Percentiles rank a stretch among this genome's conserved stretches.
Conservation (phyloP, 208 protist species). For the Trypanosoma cruzi region DNA sequence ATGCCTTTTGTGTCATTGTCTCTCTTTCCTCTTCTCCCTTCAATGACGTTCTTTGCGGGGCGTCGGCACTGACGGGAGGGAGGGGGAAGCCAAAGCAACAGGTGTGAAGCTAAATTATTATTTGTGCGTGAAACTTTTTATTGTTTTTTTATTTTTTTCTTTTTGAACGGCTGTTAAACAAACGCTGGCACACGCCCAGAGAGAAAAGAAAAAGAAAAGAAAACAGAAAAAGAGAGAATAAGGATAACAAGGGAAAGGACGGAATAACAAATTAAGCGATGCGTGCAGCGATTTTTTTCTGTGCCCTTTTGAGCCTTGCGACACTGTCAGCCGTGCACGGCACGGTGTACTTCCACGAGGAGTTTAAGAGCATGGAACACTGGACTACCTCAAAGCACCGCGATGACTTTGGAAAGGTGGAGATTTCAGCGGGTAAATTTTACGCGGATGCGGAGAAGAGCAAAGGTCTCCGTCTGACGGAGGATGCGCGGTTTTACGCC, state of each 20-base stretch:
- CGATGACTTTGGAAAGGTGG: constrained; percentile 67
- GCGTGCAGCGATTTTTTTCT: constrained; percentile 17
- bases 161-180: not conserved
- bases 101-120: too few relatives aligned
- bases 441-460: constrained; percentile 67
- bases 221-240: constrained; percentile 4
- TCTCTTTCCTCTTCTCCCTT: constrained; percentile 2
- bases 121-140: not conserved
- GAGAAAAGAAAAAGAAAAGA: not conserved
- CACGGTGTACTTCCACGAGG: constrained; percentile 72
- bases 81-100: too few relatives aligned
- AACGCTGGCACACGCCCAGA: not conserved
- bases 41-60: too few relatives aligned
- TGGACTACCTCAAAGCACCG: constrained; percentile 62
- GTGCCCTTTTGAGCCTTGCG: constrained; percentile 27
- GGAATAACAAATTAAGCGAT: too few relatives aligned
- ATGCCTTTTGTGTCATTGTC: constrained; percentile 1
- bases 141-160: not conserved
- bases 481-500: constrained; percentile 91
- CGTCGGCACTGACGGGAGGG: too few relatives aligned
- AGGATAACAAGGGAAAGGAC: too few relatives aligned
- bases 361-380: constrained; percentile 61
- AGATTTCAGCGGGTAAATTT: constrained; percentile 46
- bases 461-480: constrained; percentile 84
- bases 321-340: constrained; percentile 35